Evolutionary conservation across 169 alveolate species (phyloP), one percentile per base, ranked within the genome.

Genomic region (Plasmodium inui): DNA sequence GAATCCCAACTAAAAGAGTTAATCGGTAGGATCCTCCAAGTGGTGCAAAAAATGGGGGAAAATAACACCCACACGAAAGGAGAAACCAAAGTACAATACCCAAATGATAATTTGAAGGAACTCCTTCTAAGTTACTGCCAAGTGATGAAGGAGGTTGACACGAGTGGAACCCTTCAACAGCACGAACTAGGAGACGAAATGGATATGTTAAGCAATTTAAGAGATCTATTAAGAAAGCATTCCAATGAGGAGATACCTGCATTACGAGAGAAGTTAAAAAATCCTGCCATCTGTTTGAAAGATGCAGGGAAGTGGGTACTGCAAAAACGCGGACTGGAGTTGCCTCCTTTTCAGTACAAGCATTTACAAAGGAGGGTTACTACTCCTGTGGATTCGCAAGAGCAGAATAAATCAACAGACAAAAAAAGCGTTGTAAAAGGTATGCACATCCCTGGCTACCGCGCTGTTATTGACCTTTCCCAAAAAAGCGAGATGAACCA

Each of bases 261-360:
- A n/a, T 50, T 82, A 1, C 34, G 10, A 9, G 71, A 8, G 0
- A 82, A 82, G 71, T 53, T 82, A 26, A 82, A 53, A 7, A 82
- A 55, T 39, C 46, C 72, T 0, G 89, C 53, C 32, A 55, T 46
- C 34, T 82, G 89, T 26, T 55, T 82, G 76, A n/a, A 61, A 22
- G 32, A 61, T n/a, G 37, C 74, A 61, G 9, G 7, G 0, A 26
- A 14, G 32, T 61, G 74, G 74, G 30, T 61, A 19, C 10, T 8
- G 32, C 8, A 22, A 1, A 61, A 61, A 61, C 28, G 37, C n/a
- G 74, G 74, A 8, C 28, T 61, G 32, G 37, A 3, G n/a, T 26
- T 61, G 32, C 74, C 74, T 8, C 17, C 14, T 3, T 61, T 61
- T 22, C 10, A n/a, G 28, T 26, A 61, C 32, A 61, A 61, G 37